Percentiles rank a stretch among this genome's conserved stretches.
These are phyloP conservation scores for Colletotrichum lini DNA, from an alignment of 2,329 filamentous ascomycete genomes.

Conservation along the genomic window DNA sequence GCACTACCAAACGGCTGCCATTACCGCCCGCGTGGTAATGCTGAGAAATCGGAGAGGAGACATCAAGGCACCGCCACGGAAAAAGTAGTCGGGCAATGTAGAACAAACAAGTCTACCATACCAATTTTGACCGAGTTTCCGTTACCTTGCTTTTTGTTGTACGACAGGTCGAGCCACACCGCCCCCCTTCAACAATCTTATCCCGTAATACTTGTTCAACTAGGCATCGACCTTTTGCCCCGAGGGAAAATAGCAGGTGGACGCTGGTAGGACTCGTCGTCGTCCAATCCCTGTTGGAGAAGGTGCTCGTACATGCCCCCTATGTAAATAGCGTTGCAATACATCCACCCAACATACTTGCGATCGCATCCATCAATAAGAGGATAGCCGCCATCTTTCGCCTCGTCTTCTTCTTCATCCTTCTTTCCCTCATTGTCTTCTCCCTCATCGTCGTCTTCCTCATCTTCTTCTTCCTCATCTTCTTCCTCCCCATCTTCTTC, in stretches of 20 bases:
- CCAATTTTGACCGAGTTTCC: slow-evolving; percentile 9
- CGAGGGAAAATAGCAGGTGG: slow-evolving; percentile 13
- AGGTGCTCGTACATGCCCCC: slow-evolving; percentile 1
- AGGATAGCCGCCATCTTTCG: background rate
- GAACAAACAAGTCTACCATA: slow-evolving; percentile 11
- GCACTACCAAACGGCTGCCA: background rate
- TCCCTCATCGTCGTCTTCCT: background rate
- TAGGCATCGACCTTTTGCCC: background rate
- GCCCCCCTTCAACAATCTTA: background rate
- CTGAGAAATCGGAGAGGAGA: background rate
- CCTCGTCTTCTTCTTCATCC: background rate
- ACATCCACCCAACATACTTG: slow-evolving; percentile 21
- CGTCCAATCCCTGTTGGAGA: background rate
- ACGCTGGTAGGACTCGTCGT: background rate
- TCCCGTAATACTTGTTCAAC: background rate
- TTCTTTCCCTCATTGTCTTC: background rate
- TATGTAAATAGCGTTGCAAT: slow-evolving; percentile 11
- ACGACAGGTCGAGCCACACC: background rate
- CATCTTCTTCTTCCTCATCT: background rate
- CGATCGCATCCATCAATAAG: slow-evolving; percentile 16
- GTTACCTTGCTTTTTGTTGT: background rate
- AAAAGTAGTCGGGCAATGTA: background rate
- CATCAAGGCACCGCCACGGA: slow-evolving; percentile 8
- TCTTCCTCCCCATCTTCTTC: background rate
- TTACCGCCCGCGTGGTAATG: background rate